phyloP scores from a whole-genome alignment of 768 basidiomycete genomes.

The Coprinopsis cinerea region DNA sequence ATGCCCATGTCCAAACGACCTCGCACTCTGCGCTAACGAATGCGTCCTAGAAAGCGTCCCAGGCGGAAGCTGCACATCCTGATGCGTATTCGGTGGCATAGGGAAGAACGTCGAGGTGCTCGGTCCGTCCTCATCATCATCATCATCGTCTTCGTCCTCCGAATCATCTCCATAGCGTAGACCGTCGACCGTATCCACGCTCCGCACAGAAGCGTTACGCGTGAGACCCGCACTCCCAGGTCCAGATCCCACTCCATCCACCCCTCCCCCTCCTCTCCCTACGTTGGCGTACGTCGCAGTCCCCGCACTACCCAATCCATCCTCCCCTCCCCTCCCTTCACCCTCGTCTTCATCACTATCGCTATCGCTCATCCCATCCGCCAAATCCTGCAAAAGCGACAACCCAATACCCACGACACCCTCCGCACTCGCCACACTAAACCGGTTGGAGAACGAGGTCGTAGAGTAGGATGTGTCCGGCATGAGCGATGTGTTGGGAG shows the following conservation, averaged over 20 bases:
- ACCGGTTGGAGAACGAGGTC: constrained; percentile 16
- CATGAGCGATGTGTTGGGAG: constrained; percentile 3
- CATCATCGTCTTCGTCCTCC: constrained; percentile 16
- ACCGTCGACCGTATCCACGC: constrained; percentile 20
- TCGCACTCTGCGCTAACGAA: neutral
- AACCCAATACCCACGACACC: constrained; percentile 55
- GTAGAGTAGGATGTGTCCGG: constrained; percentile 23
- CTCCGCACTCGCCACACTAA: constrained; percentile 35
- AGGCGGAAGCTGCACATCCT: neutral
- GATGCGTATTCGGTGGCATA: constrained; percentile 2
- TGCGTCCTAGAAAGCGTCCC: neutral
- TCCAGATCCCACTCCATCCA: neutral
- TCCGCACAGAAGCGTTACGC: neutral
- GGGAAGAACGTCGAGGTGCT: constrained; percentile 4
- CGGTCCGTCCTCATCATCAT: constrained; percentile 10
- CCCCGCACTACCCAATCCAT: neutral
- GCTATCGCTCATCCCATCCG: constrained; percentile 28
- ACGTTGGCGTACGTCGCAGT: neutral
- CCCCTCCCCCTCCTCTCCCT: neutral
- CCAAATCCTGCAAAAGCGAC: constrained; percentile 51
- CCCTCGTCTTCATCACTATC: constrained; percentile 16
- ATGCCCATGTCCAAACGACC: no score
- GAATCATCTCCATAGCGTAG: constrained; percentile 15
- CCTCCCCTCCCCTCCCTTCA: neutral
- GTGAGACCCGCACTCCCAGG: neutral